phyloP scores from a whole-genome alignment of 129 eudicot genomes.

The Helichrysum umbraculigerum region DNA sequence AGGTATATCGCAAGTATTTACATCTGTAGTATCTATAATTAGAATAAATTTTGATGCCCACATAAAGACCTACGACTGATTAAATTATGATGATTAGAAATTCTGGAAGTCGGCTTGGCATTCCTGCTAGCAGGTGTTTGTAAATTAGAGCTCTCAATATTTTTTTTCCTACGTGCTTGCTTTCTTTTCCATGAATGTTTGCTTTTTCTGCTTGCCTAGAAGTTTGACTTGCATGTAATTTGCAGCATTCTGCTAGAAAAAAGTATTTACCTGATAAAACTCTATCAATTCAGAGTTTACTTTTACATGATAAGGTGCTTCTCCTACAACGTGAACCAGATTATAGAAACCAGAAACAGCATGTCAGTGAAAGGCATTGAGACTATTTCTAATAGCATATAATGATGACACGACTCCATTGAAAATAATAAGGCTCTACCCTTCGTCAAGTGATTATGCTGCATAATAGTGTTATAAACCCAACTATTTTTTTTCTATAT shows the following conservation, averaged over 20 bases:
- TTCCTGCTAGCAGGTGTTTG: neutral
- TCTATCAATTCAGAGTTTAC: no score
- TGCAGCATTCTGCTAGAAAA: neutral
- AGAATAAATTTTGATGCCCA: neutral
- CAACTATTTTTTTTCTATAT: neutral
- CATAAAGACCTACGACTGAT: neutral
- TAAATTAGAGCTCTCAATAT: neutral
- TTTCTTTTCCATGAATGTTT: neutral
- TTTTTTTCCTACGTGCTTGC: neutral
- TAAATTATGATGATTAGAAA: neutral
- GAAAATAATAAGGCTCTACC: neutral
- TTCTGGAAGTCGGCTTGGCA: neutral
- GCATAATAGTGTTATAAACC: neutral
- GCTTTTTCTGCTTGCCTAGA: neutral
- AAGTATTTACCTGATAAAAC: no score
- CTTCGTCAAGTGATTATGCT: neutral
- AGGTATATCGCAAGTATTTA: constrained; percentile 13
- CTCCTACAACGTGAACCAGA: neutral
- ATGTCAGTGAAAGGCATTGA: neutral
- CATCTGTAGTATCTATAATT: constrained; percentile 18
- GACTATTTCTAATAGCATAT: neutral
- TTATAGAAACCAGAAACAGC: neutral
- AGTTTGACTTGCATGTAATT: neutral
- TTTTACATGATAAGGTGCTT: neutral
- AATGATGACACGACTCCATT: neutral